A percentile compares a stretch with the other conserved stretches of the same genome.
Conservation (phyloP, 441 rosid genomes). For the Pelargonium exstipulatum region DNA sequence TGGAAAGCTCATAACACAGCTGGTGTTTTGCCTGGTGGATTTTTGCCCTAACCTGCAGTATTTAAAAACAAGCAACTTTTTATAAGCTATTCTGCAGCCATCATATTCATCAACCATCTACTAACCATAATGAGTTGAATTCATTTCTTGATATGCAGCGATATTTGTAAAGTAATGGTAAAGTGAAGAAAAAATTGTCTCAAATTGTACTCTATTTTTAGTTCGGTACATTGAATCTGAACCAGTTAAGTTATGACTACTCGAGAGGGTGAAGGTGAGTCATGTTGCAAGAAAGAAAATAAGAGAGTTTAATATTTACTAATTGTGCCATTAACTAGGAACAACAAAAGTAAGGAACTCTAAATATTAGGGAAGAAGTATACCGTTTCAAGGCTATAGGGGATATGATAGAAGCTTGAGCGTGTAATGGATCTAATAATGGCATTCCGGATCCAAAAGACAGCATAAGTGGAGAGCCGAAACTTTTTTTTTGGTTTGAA, state of each 20-base stretch:
- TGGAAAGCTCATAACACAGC: slow-evolving; percentile 50
- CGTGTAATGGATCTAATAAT: slow-evolving; percentile 76
- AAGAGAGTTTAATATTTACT: no score
- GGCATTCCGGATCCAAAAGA: slow-evolving; percentile 91
- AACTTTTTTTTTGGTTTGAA: slow-evolving; percentile 70
- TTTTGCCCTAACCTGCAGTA: slow-evolving; percentile 71
- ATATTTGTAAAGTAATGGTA: no score
- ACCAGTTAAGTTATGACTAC: no score
- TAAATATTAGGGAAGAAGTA: slow-evolving; percentile 15
- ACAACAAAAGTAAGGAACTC: slow-evolving; percentile 1
- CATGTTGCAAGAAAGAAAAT: no score
- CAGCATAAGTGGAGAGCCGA: slow-evolving; percentile 71
- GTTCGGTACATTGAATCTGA: no score
- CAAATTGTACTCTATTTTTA: no score
- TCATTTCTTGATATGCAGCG: no score
- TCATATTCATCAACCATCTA: no score
- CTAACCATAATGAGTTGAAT: no score
- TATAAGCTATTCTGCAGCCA: neutral
- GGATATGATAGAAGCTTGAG: slow-evolving; percentile 70
- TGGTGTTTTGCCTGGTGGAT: slow-evolving; percentile 67
- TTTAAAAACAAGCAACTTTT: slow-evolving; percentile 4
- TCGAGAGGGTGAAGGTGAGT: no score
- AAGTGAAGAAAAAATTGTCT: no score
- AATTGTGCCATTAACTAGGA: neutral
- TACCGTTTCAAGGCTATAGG: slow-evolving; percentile 90